Base-by-base conservation (phyloP, 305 asterid species). In the Fraxinus greggii region DNA sequence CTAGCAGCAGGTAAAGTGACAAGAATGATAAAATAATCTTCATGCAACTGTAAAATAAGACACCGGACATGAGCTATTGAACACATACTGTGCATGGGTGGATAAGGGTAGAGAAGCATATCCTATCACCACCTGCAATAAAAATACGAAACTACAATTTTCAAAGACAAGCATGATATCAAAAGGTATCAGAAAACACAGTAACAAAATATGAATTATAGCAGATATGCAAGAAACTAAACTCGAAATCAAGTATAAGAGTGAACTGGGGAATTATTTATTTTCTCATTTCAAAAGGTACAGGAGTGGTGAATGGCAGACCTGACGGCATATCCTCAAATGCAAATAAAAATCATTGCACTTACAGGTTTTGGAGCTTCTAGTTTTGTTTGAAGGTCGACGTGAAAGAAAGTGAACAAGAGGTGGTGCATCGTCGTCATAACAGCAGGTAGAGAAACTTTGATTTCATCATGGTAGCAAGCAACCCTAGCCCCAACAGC, bases 361-460 rank as follows among this genome's bases (percentile, higher is more conserved):
- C 97, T 94, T 87, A 94, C 99, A 36, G 99, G 98, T 86, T 93
- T 97, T 65, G 98, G 98, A 76, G 94, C 97, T 92, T 97, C 99
- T 77, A 93, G 90, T 88, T 97, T 97, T 28, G 97, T 92, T 89
- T 94, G 98, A 79, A 97, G 99, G 86, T 97, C 99, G 83, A 97
- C 93, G 81, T 94, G 99, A 89, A 84, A 95, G 87, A 95, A 94
- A 77, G 99, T 97, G 86, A 97, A 97, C 88, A 97, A 87, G 79
- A 97, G 97, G 91, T 97, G 99, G 90, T 94, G 99, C 80, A 84
- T 81, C 36, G 99, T 98, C 29, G 97, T 90, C 98, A 98, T 94
- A 84, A 92, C 90, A 84, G 97, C 93, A 84, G 99, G 98, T 91
- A 97, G 85, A 28, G 99, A 92, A 87, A 92, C 97, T 92, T 97